A percentile compares a stretch with the other conserved stretches of the same genome.
Evolutionary conservation across 768 basidiomycete genomes (phyloP).

Genomic region (Tremella fuciformis): DNA sequence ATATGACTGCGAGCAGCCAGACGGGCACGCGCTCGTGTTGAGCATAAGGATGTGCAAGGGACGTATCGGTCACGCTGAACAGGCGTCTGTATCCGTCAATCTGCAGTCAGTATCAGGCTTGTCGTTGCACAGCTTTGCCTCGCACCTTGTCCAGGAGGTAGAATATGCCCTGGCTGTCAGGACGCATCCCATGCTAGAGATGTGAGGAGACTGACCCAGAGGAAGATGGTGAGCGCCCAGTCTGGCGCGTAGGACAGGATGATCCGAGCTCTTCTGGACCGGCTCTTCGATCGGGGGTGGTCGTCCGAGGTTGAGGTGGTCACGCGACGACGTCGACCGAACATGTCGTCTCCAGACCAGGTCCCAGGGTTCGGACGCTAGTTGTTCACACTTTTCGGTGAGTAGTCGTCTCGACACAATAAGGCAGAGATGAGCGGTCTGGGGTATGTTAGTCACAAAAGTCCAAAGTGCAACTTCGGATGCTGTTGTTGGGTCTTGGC

Average conservation of each 20-base stretch:
- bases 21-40: slow-evolving; percentile 44
- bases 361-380: too few species aligned
- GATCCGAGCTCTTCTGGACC: slow-evolving; percentile 14
- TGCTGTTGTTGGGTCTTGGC: too few species aligned
- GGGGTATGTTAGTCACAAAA: too few species aligned
- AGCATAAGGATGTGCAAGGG: slow-evolving; percentile 44
- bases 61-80: slow-evolving; percentile 43
- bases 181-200: not conserved
- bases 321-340: too few species aligned
- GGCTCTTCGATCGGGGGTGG: not conserved
- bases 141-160: slow-evolving; percentile 53
- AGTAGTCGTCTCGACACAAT: too few species aligned
- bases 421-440: too few species aligned
- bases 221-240: slow-evolving; percentile 46
- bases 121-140: not conserved
- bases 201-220: slow-evolving; percentile 41
- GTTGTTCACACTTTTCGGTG: too few species aligned
- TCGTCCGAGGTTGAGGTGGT: too few species aligned
- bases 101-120: slow-evolving; percentile 9
- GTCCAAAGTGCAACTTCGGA: too few species aligned
- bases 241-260: slow-evolving; percentile 45
- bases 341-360: too few species aligned
- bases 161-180: slow-evolving; percentile 30
- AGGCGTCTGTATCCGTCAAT: slow-evolving; percentile 38
- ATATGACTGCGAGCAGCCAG: slow-evolving; percentile 42